Base-by-base conservation (phyloP, 768 basidiomycete species). In the Termitomyces bulborhizus region DNA sequence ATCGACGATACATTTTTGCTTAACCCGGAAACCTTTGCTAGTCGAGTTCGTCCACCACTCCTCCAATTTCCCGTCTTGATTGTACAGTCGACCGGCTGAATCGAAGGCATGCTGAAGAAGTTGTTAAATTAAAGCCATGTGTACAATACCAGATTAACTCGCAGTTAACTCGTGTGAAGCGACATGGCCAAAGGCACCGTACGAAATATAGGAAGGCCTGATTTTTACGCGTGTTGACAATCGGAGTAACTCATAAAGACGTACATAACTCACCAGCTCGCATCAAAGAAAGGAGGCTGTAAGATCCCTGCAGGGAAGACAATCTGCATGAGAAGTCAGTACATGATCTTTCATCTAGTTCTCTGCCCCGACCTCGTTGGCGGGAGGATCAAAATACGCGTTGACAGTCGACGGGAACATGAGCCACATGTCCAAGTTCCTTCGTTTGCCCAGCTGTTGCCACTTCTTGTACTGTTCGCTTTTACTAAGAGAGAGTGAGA, bases 281-380 rank as follows among this genome's bases (percentile, higher is more conserved):
- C 74, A 4, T 80, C 81, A 76, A 94, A 98, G 80, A 94, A 98
- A 0, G 95, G 95, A 1, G 91, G 86, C 59, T 87, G 92, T 16
- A 98, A 72, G 63, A 98, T 94, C 26, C 97, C 97, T 21, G 97
- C 96, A 8, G 97, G 95, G 74, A 99, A 98, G 21, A 93, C 91
- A 50, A 95, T 93, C 86, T 91, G 43, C 24, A 40, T 3, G 46
- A 9, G 1, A 44, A 12, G 55, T 46, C 26, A 47, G 40, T 21
- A 29, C 13, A 13, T 4, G 16, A 27, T 15, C 13, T 16, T 27
- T 26, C 32, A 18, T 42, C 12, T 15, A 9, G n/a, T 36, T 29
- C 44, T 58, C 31, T 47, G 9, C 21, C 50, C 71, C 39, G 57
- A 90, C 90, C 77, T 96, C 93, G 60, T 93, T 94, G 1, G 87